Conservation (phyloP, 306 rosid species). For the Cicer chorassanicum region DNA sequence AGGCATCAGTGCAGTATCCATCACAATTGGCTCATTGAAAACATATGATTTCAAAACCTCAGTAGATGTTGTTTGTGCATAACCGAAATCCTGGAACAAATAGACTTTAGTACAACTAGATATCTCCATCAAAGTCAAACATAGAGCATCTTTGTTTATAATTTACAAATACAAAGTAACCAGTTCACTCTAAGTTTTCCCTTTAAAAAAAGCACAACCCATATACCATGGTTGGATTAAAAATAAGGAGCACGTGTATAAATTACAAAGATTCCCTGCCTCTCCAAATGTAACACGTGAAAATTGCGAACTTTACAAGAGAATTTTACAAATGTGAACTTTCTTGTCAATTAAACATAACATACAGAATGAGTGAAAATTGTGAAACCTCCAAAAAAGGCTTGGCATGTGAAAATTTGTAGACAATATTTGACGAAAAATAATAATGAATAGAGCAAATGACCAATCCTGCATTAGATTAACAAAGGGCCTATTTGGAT, state of each 20-base stretch:
- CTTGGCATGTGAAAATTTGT: slow-evolving; percentile 8
- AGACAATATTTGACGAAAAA: not conserved
- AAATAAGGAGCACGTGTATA: slow-evolving; percentile 9
- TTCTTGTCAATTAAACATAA: not conserved
- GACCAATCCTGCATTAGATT: not conserved
- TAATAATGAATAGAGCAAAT: too few relatives aligned
- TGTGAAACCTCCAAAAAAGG: not conserved
- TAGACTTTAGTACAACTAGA: slow-evolving; percentile 34
- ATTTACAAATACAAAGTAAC: not conserved
- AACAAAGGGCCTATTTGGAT: not conserved
- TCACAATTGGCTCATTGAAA: slow-evolving; percentile 84
- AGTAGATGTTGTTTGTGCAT: slow-evolving; percentile 92
- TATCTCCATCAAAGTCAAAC: not conserved
- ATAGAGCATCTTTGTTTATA: too few relatives aligned
- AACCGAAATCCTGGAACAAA: slow-evolving; percentile 84
- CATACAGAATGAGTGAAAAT: slow-evolving; percentile 14
- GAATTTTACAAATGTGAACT: slow-evolving; percentile 15
- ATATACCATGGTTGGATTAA: slow-evolving; percentile 24
- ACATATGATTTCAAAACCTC: slow-evolving; percentile 85
- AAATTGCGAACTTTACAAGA: not conserved
- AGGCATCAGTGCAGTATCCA: slow-evolving; percentile 68
- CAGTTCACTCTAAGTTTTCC: slow-evolving; percentile 29
- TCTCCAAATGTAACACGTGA: slow-evolving; percentile 17
- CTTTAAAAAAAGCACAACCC: not conserved
- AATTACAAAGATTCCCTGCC: slow-evolving; percentile 33